Evolutionary conservation across 805 yeast species (phyloP).

Genomic region (Cyberlindnera maclurae): DNA sequence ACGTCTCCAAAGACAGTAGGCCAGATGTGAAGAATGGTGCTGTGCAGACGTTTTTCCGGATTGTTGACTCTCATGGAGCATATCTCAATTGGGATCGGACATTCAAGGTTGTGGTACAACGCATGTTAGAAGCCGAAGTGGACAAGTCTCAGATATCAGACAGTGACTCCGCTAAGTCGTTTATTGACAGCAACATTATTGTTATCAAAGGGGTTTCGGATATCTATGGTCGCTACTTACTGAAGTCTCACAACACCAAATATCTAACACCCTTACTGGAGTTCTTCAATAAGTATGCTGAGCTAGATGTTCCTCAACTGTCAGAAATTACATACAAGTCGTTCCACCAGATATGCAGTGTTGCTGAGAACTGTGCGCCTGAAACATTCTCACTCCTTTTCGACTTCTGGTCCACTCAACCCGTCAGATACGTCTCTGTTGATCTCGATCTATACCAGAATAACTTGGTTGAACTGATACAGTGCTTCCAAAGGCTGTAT

Average conservation of each 20-base stretch:
- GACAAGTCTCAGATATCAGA: slow-evolving; percentile 14
- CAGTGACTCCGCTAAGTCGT: slow-evolving; percentile 30
- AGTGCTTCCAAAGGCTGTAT: slow-evolving; percentile 45
- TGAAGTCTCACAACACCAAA: slow-evolving; percentile 24
- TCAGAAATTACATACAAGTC: slow-evolving; percentile 50
- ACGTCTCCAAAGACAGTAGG: slow-evolving; percentile 56
- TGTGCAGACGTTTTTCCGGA: slow-evolving; percentile 78
- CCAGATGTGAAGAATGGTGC: slow-evolving; percentile 87
- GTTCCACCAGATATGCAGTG: slow-evolving; percentile 38
- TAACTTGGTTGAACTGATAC: slow-evolving; percentile 47
- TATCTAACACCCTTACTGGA: slow-evolving; percentile 54
- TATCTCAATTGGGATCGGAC: slow-evolving; percentile 64
- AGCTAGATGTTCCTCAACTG: slow-evolving; percentile 41
- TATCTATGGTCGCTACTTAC: slow-evolving; percentile 48
- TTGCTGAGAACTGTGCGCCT: slow-evolving; percentile 20
- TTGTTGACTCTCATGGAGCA: slow-evolving; percentile 64
- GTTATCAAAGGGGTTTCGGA: slow-evolving; percentile 61
- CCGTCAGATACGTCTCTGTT: slow-evolving; percentile 37
- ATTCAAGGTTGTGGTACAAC: slow-evolving; percentile 52
- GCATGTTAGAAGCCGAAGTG: slow-evolving; percentile 30
- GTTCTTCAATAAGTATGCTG: slow-evolving; percentile 38
- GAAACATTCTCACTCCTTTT: slow-evolving; percentile 35
- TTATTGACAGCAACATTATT: slow-evolving; percentile 57
- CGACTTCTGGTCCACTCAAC: slow-evolving; percentile 42
- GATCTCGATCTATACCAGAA: slow-evolving; percentile 45